phyloP scores from a whole-genome alignment of 768 basidiomycete species.

The Termitomyces bulborhizus region DNA sequence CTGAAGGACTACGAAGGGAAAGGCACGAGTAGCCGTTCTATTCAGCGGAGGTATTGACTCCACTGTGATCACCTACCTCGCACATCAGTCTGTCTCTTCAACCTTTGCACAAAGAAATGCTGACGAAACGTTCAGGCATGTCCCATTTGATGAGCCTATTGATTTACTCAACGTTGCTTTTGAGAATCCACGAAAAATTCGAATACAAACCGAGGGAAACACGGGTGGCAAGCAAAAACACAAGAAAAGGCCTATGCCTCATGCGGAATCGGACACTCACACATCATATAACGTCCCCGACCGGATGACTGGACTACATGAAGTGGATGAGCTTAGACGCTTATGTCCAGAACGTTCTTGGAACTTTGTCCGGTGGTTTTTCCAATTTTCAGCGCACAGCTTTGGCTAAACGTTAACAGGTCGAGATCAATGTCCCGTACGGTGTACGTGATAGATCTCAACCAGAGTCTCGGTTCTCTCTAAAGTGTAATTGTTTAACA shows the following conservation, averaged over 20 bases:
- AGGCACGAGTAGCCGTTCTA: conserved; percentile 70
- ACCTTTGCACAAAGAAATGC: not conserved
- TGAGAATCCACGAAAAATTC: conserved; percentile 84
- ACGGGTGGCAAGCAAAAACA: conserved; percentile 37
- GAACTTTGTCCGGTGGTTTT: conserved; percentile 65
- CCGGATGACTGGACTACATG: conserved; percentile 71
- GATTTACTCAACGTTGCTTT: conserved; percentile 93
- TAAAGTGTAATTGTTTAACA: conserved; percentile 20
- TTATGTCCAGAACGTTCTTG: conserved; percentile 78
- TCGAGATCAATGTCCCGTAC: conserved; percentile 83
- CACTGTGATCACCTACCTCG: conserved; percentile 74
- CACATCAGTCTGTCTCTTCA: conserved; percentile 50
- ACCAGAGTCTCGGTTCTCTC: not conserved
- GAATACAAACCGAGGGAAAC: conserved; percentile 40
- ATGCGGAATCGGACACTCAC: conserved; percentile 12
- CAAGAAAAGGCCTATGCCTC: conserved; percentile 22
- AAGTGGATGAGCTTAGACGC: conserved; percentile 67
- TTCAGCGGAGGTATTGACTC: conserved; percentile 98
- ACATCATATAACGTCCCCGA: conserved; percentile 80
- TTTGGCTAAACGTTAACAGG: conserved; percentile 30
- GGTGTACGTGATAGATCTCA: conserved; percentile 33
- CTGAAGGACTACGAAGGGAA: conserved; percentile 21
- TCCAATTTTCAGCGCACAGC: not conserved
- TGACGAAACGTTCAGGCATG: conserved; percentile 41
- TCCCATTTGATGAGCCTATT: conserved; percentile 74